These are phyloP conservation scores for Rhizopus arrhizus DNA, from an alignment of 371 early-diverging fungal species.

Conservation along the genomic window DNA sequence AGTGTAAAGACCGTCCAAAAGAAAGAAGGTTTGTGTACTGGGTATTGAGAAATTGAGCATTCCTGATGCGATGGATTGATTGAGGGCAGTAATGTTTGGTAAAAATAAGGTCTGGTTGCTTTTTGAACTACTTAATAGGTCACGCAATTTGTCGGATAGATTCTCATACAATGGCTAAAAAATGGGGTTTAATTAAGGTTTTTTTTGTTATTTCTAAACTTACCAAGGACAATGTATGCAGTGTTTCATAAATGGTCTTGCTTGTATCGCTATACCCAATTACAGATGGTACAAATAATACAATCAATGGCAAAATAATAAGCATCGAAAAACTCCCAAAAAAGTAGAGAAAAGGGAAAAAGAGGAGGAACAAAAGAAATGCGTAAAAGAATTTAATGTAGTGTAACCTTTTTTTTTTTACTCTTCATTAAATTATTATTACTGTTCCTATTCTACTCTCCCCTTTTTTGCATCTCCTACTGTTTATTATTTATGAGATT, in stretches of 20 bases:
- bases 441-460: slow-evolving; percentile 14
- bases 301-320: background rate
- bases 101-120: slow-evolving; percentile 24
- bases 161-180: background rate
- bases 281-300: background rate
- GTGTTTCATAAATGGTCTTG: slow-evolving; percentile 4
- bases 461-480: background rate
- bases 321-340: background rate
- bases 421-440: slow-evolving; percentile 1
- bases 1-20: slow-evolving; percentile 1
- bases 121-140: slow-evolving; percentile 1
- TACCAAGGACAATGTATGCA: background rate
- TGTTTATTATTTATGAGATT: background rate
- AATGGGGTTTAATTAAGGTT: background rate
- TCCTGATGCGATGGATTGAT: slow-evolving; percentile 14
- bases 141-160: background rate
- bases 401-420: slow-evolving; percentile 11
- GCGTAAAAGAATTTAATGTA: slow-evolving; percentile 4
- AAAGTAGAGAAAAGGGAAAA: slow-evolving; percentile 2
- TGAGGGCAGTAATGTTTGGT: slow-evolving; percentile 16
- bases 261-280: background rate
- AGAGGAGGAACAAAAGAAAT: background rate
- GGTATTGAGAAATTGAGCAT: slow-evolving; percentile 15
- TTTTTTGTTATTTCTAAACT: background rate
- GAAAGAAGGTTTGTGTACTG: slow-evolving; percentile 1